Evolutionary conservation across 139 green algal genomes (phyloP).

Genomic region (Chlamydomonas schloesseri): DNA sequence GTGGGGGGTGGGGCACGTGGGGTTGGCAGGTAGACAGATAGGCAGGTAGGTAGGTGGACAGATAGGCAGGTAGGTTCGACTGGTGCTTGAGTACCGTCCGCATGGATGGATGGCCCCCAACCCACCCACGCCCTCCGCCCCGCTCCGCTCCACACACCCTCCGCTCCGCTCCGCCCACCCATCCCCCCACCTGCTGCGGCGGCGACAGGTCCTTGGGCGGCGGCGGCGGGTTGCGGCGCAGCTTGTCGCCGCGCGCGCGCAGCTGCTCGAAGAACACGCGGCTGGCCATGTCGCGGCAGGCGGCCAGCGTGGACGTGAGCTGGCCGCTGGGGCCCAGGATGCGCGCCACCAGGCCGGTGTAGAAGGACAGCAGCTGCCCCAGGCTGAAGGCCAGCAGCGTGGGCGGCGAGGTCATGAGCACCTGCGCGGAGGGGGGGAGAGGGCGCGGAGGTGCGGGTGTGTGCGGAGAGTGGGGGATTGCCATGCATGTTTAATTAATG

Average conservation of each 20-base stretch:
- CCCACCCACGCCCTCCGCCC: no score
- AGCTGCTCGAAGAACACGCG: constrained; percentile 83
- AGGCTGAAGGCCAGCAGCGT: constrained; percentile 88
- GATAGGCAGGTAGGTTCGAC: not conserved
- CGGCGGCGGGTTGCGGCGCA: constrained; percentile 74
- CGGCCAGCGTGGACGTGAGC: constrained; percentile 53
- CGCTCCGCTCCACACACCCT: no score
- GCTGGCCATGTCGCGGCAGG: constrained; percentile 63
- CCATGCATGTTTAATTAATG: no score
- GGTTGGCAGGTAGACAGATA: not conserved
- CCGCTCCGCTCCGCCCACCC: no score
- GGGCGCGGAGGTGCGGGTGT: not conserved
- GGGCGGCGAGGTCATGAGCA: constrained; percentile 81
- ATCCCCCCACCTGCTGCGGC: constrained; percentile 65
- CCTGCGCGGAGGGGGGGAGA: constrained; percentile 62
- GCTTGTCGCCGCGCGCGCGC: constrained; percentile 70
- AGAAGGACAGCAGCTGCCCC: constrained; percentile 88
- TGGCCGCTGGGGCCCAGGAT: constrained; percentile 52
- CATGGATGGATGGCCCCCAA: no score
- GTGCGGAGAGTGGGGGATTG: no score
- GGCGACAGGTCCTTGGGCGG: constrained; percentile 76
- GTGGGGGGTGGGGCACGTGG: not conserved
- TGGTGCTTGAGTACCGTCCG: no score
- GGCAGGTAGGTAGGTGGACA: no score
- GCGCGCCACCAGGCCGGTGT: constrained; percentile 60